A percentile compares a stretch with the other conserved stretches of the same genome.
phyloP scores from a whole-genome alignment of 2,329 filamentous ascomycete genomes.

The Monosporascus sp. region DNA sequence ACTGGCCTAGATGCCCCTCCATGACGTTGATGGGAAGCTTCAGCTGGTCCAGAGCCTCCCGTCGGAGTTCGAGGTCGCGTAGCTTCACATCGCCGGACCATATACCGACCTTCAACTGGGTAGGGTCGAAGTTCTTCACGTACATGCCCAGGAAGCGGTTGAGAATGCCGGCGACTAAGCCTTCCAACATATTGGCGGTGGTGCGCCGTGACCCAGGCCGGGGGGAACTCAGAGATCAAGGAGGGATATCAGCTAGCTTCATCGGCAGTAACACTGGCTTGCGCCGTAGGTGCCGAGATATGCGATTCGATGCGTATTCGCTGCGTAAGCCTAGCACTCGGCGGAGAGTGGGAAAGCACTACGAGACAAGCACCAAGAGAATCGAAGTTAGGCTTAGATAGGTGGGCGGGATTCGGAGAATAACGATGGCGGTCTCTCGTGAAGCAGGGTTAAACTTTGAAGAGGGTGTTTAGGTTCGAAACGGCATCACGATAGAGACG shows the following conservation, averaged over 20 bases:
- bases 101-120: constrained; percentile 96
- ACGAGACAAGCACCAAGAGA: no score
- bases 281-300: no score
- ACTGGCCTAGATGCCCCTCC: constrained; percentile 85
- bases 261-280: constrained; percentile 18
- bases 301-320: no score
- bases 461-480: no score
- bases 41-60: constrained; percentile 94
- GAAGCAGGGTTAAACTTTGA: no score
- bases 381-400: no score
- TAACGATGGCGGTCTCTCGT: no score
- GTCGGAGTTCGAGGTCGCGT: constrained; percentile 82
- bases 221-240: constrained; percentile 34
- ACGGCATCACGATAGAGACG: no score
- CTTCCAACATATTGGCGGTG: constrained; percentile 80
- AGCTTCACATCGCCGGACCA: constrained; percentile 99
- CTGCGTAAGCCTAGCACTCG: no score
- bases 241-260: constrained; percentile 19
- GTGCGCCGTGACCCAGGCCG: constrained; percentile 68
- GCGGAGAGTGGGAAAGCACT: no score
- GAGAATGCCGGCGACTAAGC: constrained; percentile 90
- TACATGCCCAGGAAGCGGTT: constrained; percentile 99
- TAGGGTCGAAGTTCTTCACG: constrained; percentile 98
- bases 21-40: constrained; percentile 95
- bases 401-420: no score